A percentile compares a stretch with the other conserved stretches of the same genome.
phyloP scores from a whole-genome alignment of 106 monocot species.

The Hemerocallis citrina region DNA sequence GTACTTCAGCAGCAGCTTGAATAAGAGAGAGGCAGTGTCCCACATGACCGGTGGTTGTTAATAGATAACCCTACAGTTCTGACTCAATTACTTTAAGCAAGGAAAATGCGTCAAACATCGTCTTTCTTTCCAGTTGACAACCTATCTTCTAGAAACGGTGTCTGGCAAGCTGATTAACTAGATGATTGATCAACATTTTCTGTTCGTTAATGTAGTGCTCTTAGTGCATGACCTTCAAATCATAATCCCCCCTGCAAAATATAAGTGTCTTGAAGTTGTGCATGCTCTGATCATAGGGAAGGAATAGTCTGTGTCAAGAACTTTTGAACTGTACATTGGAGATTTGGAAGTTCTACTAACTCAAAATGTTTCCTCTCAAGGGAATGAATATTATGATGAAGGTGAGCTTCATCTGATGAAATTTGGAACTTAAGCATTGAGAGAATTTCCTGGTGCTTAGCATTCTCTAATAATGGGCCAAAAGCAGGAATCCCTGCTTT shows the following conservation, averaged over 20 bases:
- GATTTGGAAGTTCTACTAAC: conserved; percentile 63
- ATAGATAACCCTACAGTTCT: conserved; percentile 66
- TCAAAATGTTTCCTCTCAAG: conserved; percentile 86
- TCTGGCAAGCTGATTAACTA: conserved; percentile 82
- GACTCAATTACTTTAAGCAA: conserved; percentile 69
- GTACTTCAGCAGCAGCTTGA: conserved; percentile 66
- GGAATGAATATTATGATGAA: conserved; percentile 83
- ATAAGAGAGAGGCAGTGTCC: conserved; percentile 43
- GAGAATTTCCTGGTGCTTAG: conserved; percentile 90
- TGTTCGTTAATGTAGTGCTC: conserved; percentile 83
- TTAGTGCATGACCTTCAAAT: conserved; percentile 96
- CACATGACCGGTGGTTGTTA: conserved; percentile 54
- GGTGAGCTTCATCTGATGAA: conserved; percentile 91
- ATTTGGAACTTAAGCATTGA: conserved; percentile 69
- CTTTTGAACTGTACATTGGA: conserved; percentile 69
- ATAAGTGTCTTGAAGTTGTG: conserved; percentile 98
- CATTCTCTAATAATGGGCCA: too few relatives aligned
- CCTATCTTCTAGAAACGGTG: conserved; percentile 67
- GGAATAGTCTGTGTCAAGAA: conserved; percentile 89
- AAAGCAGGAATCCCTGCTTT: too few relatives aligned
- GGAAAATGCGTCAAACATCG: conserved; percentile 51
- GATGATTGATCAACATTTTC: conserved; percentile 60
- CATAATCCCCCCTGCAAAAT: conserved; percentile 99
- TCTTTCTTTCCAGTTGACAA: conserved; percentile 65
- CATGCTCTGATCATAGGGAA: conserved; percentile 82